Base-by-base conservation (phyloP, 371 early-diverging fungal genomes). In the Syncephalastrum contaminatum region DNA sequence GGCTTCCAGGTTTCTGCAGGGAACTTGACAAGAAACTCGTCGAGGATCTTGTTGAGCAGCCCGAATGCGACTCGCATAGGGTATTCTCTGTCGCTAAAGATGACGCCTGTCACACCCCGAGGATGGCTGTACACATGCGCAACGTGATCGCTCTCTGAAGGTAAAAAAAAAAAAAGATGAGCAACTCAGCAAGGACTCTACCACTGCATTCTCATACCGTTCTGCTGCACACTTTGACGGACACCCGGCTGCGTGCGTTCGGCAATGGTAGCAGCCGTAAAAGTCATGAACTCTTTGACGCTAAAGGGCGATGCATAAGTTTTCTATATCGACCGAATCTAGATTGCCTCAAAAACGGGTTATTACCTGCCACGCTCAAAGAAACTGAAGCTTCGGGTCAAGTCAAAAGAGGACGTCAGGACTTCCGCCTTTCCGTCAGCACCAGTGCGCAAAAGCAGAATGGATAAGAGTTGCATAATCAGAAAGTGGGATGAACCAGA, bases 61-160 rank as follows among this genome's bases (percentile, higher is more conserved):
- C 90, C 84, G 72, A 94, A 93, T 4, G 97, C 96, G 6, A 93
- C 93, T 49, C 96, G 85, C 18, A 83, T 67, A n/a, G 96, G 98
- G 69, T 98, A 98, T 58, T 95, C 95, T 54, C 82, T 80, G 72
- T 97, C 96, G 13, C 91, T 87, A 12, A 97, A 80, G 43, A 93
- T 85, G 21, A 93, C 85, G 45, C 84, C 89, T 19, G 88, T 77
- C 18, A 95, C 75, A 19, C 89, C 91, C 65, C 86, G 87, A 1
- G 82, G 64, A 58, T 89, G 81, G 18, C 86, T 76, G 69, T 90
- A 92, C 18, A 88, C 89, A 72, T 94, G 90, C 47, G 87, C 90
- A 25, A 93, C 81, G 71, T 93, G 90, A 51, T 30, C 36, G 10
- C 36, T 30, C 36, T 87, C 93, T 94, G 25, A 25, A 25, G 25